phyloP scores from a whole-genome alignment of 495 filamentous ascomycete species.

The Xylaria grammica region DNA sequence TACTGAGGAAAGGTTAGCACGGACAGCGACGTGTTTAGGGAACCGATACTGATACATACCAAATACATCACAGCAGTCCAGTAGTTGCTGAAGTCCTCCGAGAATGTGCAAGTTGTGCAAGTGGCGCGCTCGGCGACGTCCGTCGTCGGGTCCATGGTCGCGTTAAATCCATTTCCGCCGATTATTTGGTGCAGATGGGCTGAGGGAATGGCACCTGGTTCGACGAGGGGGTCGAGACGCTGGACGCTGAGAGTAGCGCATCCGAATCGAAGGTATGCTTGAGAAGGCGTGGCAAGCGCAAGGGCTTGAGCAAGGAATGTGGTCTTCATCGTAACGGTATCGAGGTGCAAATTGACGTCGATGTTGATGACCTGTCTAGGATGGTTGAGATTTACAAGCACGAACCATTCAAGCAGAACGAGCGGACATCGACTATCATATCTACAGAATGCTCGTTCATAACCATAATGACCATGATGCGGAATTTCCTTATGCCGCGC shows the following conservation, averaged over 20 bases:
- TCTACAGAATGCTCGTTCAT: slow-evolving; percentile 14
- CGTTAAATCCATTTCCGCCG: slow-evolving; percentile 42
- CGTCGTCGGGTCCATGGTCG: slow-evolving; percentile 36
- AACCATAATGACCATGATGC: slow-evolving; percentile 21
- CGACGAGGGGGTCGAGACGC: slow-evolving; percentile 46
- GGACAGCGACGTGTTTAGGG: slow-evolving; percentile 9
- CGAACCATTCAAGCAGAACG: slow-evolving; percentile 12
- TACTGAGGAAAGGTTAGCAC: slow-evolving; percentile 20
- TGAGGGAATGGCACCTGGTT: slow-evolving; percentile 38
- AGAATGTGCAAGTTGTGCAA: slow-evolving; percentile 45
- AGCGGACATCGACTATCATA: slow-evolving; percentile 20
- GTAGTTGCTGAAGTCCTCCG: slow-evolving; percentile 47
- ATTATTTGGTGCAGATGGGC: slow-evolving; percentile 42
- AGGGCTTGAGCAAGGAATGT: slow-evolving; percentile 33
- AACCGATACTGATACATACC: slow-evolving; percentile 22
- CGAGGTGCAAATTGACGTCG: slow-evolving; percentile 16
- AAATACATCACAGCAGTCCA: slow-evolving; percentile 46
- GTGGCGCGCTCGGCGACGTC: slow-evolving; percentile 34
- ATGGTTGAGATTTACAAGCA: slow-evolving; percentile 11
- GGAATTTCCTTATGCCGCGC: slow-evolving; percentile 26
- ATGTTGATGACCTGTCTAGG: slow-evolving; percentile 13
- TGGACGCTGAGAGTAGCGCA: slow-evolving; percentile 43
- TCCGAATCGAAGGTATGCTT: slow-evolving; percentile 43
- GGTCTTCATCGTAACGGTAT: slow-evolving; percentile 37
- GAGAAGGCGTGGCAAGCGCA: slow-evolving; percentile 33